These are phyloP conservation scores for Bifiguratus adelaidae DNA, from an alignment of 192 early-diverging fungal species.

Conservation along the genomic window DNA sequence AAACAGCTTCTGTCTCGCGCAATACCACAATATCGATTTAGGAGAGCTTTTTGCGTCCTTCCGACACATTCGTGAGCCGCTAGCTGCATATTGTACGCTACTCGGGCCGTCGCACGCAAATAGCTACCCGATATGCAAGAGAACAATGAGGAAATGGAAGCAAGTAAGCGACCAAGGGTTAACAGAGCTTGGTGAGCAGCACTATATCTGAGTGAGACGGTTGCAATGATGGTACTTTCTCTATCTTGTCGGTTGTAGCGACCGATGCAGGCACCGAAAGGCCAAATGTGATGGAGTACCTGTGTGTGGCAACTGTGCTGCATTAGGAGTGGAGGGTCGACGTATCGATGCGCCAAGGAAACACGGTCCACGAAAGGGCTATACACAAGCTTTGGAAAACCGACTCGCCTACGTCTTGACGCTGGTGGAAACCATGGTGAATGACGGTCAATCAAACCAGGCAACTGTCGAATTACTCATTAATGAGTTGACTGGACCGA, in stretches of 20 bases:
- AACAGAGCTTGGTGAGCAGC: slow-evolving; percentile 26
- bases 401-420: slow-evolving; percentile 57
- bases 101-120: too few species aligned
- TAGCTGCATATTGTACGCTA: too few species aligned
- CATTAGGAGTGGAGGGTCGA: slow-evolving; percentile 47
- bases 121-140: too few species aligned
- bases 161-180: slow-evolving; percentile 17
- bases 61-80: too few species aligned
- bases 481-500: slow-evolving; percentile 12
- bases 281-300: slow-evolving; percentile 74
- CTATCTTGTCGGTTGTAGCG: slow-evolving; percentile 24
- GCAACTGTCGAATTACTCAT: slow-evolving; percentile 12
- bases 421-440: slow-evolving; percentile 42
- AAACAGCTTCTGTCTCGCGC: too few species aligned
- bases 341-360: slow-evolving; percentile 39
- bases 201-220: too few species aligned
- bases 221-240: not conserved
- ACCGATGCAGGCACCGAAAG: slow-evolving; percentile 70
- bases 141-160: too few species aligned
- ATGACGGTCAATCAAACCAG: slow-evolving; percentile 27
- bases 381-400: slow-evolving; percentile 72
- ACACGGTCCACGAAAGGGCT: slow-evolving; percentile 75
- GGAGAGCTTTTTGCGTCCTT: too few species aligned
- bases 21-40: too few species aligned
- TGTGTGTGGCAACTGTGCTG: slow-evolving; percentile 60